Evolutionary conservation across 257 asterid genomes (phyloP).

Genomic region (Forsythia viridissima): DNA sequence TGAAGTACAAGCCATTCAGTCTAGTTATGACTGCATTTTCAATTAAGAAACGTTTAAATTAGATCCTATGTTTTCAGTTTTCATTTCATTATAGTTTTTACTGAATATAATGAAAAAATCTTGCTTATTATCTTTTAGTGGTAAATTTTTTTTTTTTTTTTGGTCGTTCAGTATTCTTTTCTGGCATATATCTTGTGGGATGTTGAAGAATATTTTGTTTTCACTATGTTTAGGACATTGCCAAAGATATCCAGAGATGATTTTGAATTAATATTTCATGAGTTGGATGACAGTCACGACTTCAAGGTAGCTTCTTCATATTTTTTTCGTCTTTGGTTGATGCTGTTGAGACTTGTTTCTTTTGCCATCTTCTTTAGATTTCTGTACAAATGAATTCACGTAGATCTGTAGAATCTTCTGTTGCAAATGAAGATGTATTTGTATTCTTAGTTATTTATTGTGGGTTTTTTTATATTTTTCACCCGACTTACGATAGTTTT

Average conservation of each 20-base stretch:
- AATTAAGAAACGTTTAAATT: not conserved
- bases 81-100: not conserved
- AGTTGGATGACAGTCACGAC: slow-evolving; percentile 90
- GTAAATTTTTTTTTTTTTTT: not conserved
- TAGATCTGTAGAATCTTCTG: not conserved
- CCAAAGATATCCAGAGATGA: slow-evolving; percentile 92
- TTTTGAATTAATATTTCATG: slow-evolving; percentile 81
- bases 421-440: not conserved
- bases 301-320: slow-evolving; percentile 60
- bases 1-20: not conserved
- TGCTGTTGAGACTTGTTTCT: not conserved
- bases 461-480: not conserved
- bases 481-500: not conserved
- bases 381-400: slow-evolving; percentile 1
- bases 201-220: slow-evolving; percentile 22
- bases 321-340: slow-evolving; percentile 5
- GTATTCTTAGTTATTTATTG: not conserved
- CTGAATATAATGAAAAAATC: not conserved
- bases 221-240: slow-evolving; percentile 58
- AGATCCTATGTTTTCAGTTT: slow-evolving; percentile 5
- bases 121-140: slow-evolving; percentile 12
- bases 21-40: not conserved
- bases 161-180: slow-evolving; percentile 3
- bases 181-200: slow-evolving; percentile 19
- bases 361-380: not conserved